Conservation (phyloP, 495 filamentous ascomycete genomes). For the Bombardia bombarda region DNA sequence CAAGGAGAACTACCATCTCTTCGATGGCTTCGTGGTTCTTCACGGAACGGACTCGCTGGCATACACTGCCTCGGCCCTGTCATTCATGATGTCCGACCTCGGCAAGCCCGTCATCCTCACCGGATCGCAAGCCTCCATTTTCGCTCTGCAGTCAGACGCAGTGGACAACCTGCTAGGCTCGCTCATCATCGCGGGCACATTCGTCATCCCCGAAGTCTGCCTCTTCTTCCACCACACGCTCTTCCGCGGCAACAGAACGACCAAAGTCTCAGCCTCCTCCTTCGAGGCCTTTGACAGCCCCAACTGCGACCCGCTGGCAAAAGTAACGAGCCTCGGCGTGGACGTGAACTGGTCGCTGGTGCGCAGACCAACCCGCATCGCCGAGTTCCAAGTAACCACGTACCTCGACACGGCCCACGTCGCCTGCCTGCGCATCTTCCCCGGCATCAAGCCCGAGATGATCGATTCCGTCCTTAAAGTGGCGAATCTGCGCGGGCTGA, state of each 20-base stretch:
- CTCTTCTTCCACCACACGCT: constrained; percentile 92
- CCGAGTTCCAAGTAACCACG: constrained; percentile 68
- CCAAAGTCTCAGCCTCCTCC: constrained; percentile 79
- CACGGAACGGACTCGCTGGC: constrained; percentile 93
- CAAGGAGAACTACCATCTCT: constrained; percentile 75
- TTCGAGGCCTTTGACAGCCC: constrained; percentile 85
- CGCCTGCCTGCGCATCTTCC: constrained; percentile 89
- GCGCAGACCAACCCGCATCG: constrained; percentile 61
- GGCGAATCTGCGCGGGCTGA: constrained; percentile 71
- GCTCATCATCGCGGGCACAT: constrained; percentile 89
- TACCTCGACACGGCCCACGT: constrained; percentile 82
- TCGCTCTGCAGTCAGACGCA: constrained; percentile 87
- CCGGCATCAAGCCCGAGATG: constrained; percentile 92
- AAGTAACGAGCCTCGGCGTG: constrained; percentile 69
- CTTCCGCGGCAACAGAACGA: constrained; percentile 84
- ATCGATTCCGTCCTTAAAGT: constrained; percentile 77
- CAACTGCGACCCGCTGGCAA: constrained; percentile 72
- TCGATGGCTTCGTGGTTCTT: constrained; percentile 92
- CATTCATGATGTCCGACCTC: constrained; percentile 89
- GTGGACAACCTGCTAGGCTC: constrained; percentile 93
- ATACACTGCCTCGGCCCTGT: constrained; percentile 85
- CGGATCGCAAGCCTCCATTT: constrained; percentile 87
- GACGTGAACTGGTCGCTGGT: constrained; percentile 81
- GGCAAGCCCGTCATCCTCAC: constrained; percentile 90
- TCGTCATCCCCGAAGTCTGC: constrained; percentile 93